These are phyloP conservation scores for Hanseniaspora singularis DNA, from an alignment of 805 yeast species.

Conservation along the genomic window DNA sequence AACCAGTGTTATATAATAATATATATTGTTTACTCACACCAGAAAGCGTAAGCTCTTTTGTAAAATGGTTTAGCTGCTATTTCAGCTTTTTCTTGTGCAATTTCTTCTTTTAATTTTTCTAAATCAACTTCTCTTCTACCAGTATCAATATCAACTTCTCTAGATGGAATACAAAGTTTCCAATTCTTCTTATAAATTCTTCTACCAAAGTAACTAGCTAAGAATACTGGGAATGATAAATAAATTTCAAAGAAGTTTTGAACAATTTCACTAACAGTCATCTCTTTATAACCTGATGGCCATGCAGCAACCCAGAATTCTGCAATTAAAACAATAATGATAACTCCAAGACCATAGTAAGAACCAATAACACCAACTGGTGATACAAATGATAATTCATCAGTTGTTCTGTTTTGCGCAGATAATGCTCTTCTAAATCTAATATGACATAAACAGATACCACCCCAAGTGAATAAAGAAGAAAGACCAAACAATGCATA, in stretches of 20 bases:
- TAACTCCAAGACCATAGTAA: conserved; percentile 45
- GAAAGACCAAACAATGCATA: conserved; percentile 51
- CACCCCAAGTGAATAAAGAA: conserved; percentile 52
- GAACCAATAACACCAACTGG: conserved; percentile 63
- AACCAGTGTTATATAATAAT: no score
- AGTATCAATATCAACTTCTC: conserved; percentile 13
- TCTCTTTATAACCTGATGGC: conserved; percentile 46
- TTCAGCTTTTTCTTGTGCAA: conserved; percentile 39
- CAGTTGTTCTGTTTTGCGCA: conserved; percentile 51
- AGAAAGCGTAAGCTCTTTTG: conserved; percentile 34
- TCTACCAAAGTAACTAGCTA: conserved; percentile 46
- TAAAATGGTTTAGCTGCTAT: conserved; percentile 37
- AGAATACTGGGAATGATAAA: conserved; percentile 51
- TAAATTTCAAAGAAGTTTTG: conserved; percentile 51
- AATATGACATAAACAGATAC: conserved; percentile 47
- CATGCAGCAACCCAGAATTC: conserved; percentile 76
- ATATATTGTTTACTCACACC: no score
- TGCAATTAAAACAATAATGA: conserved; percentile 50
- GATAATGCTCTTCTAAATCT: conserved; percentile 53
- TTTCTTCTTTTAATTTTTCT: conserved; percentile 40
- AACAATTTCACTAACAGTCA: conserved; percentile 34
- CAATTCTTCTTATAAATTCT: conserved; percentile 40
- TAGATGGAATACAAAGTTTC: conserved; percentile 24
- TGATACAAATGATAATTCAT: conserved; percentile 56
- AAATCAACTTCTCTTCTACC: conserved; percentile 20